phyloP scores from a whole-genome alignment of 2,329 filamentous ascomycete species.

The Cordyceps tenuipes region DNA sequence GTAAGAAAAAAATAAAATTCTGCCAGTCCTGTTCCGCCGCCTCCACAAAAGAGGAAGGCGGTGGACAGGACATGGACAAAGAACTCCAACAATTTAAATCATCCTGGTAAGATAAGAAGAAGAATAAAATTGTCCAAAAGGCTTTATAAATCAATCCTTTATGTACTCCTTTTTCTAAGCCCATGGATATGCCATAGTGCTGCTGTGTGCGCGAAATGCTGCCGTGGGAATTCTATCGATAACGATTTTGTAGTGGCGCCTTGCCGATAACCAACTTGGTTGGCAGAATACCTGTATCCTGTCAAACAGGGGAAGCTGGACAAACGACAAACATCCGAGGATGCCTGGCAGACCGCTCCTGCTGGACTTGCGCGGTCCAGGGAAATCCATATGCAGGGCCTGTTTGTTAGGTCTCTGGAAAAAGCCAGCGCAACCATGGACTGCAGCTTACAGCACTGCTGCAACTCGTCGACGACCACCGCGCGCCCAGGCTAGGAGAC shows the following conservation, averaged over 20 bases:
- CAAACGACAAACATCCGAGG: background rate
- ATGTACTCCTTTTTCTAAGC: background rate
- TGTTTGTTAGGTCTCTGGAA: slow-evolving; percentile 26
- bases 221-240: slow-evolving; percentile 7
- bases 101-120: background rate
- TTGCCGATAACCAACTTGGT: too few species aligned
- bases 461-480: slow-evolving; percentile 17
- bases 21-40: slow-evolving; percentile 20
- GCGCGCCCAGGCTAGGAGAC: slow-evolving; percentile 12
- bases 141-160: background rate
- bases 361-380: slow-evolving; percentile 27
- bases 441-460: slow-evolving; percentile 26
- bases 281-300: background rate
- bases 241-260: background rate
- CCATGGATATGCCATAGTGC: background rate
- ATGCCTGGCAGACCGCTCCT: slow-evolving; percentile 24
- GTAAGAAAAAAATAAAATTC: slow-evolving; percentile 30
- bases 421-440: slow-evolving; percentile 20
- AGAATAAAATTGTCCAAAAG: background rate
- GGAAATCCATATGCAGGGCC: slow-evolving; percentile 29
- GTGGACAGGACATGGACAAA: slow-evolving; percentile 13
- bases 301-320: slow-evolving; percentile 5
- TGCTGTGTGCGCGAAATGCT: slow-evolving; percentile 8
- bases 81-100: background rate
- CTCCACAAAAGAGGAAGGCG: slow-evolving; percentile 21